Conservation (phyloP, 208 protist species). For the Polymyxa betae region DNA sequence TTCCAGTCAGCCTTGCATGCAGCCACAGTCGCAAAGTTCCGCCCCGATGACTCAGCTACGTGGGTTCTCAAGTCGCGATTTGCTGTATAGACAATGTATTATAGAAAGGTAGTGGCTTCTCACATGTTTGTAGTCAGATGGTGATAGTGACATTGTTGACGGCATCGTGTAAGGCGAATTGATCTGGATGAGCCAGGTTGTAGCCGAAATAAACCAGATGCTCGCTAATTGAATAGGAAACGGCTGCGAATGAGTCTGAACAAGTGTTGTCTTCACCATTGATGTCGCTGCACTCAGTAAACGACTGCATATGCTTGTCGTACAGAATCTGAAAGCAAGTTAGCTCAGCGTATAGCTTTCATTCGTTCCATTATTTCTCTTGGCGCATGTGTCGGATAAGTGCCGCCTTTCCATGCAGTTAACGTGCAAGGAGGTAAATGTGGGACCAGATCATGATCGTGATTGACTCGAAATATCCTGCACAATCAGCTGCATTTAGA, state of each 20-base stretch:
- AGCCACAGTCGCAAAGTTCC: too few relatives aligned
- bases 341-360: not conserved
- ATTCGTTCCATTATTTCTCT: not conserved
- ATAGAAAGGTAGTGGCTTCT: too few relatives aligned
- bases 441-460: not conserved
- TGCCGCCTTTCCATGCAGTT: not conserved
- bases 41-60: too few relatives aligned
- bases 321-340: not conserved
- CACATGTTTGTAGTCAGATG: too few relatives aligned
- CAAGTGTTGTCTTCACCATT: constrained; percentile 10
- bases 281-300: not conserved
- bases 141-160: too few relatives aligned
- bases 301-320: not conserved
- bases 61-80: too few relatives aligned
- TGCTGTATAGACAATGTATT: too few relatives aligned
- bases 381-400: not conserved
- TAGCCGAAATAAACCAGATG: constrained; percentile 2
- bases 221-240: not conserved
- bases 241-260: not conserved
- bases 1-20: too few relatives aligned
- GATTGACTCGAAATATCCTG: not conserved
- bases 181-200: not conserved
- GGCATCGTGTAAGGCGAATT: too few relatives aligned
- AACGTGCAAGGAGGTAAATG: not conserved
- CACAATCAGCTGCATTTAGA: not conserved